Conservation (phyloP, 2,329 filamentous ascomycete genomes). For the Ophiostoma quercus region DNA sequence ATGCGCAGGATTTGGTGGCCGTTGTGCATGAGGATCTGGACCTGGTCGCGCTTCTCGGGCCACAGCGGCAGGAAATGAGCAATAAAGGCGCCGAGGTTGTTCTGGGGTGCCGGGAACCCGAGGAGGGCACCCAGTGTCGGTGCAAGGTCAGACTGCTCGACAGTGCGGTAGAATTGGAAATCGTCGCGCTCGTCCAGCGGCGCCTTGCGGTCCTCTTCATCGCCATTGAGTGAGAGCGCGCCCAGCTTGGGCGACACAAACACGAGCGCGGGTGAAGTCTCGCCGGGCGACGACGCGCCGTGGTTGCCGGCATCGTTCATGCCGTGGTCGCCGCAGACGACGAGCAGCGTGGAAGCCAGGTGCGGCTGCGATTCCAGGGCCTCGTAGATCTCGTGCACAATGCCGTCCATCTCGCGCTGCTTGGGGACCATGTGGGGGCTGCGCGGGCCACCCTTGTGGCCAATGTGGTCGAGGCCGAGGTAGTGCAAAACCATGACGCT, state of each 20-base stretch:
- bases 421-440: conserved; percentile 90
- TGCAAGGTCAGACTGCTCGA: conserved; percentile 93
- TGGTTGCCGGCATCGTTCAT: conserved; percentile 99
- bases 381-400: conserved; percentile 57
- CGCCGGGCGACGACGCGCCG: conserved; percentile 85
- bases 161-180: conserved; percentile 74
- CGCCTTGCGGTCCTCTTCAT: background rate
- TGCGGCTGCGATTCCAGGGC: conserved; percentile 67
- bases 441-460: conserved; percentile 82
- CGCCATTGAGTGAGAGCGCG: conserved; percentile 30
- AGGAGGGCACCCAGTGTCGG: conserved; percentile 82
- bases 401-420: conserved; percentile 68
- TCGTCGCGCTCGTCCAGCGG: conserved; percentile 53
- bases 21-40: conserved; percentile 70
- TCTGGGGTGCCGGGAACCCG: conserved; percentile 80
- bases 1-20: conserved; percentile 74
- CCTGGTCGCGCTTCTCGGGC: conserved; percentile 55
- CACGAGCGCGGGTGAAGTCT: conserved; percentile 87
- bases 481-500: conserved; percentile 92
- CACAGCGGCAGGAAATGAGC: conserved; percentile 73
- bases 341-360: conserved; percentile 71
- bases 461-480: conserved; percentile 92
- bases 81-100: conserved; percentile 85
- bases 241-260: conserved; percentile 81
- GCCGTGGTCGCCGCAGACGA: conserved; percentile 92